Evolutionary conservation across 2,329 filamentous ascomycete genomes (phyloP), one percentile per base, ranked within the genome.

Genomic region (Cyphellophora europaea): DNA sequence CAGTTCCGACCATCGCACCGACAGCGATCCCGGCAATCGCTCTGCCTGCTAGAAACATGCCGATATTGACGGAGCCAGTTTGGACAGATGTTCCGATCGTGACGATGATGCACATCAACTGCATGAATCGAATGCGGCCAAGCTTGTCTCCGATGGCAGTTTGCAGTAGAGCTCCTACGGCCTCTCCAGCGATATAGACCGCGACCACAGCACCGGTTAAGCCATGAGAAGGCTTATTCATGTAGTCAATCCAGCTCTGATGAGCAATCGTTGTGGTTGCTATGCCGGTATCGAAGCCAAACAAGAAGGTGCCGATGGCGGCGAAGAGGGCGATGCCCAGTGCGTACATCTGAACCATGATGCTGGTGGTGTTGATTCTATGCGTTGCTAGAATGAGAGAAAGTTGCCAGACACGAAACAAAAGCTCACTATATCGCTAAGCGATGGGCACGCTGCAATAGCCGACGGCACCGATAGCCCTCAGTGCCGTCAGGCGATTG

Each of bases 11-110:
- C 49, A 47, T 28, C 17, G 28, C 25, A 23, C 82, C 82, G 49
- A 87, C 81, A 67, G 82, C 82, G 38, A 85, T 58, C 55, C 82
- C 82, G 30, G 82, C 77, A 49, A 88, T 62, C 36, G 86, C 63
- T 69, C 82, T 82, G 56, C 82, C 82, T 37, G 73, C 71, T 14
- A 84, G 77, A 42, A 86, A 74, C 45, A 77, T 67, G 37, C 67
- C 73, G 10, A 82, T 63, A 27, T 67, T 56, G 25, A 50, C 51
- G 21, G 69, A 65, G 32, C 67, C 66, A 31, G 76, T 76, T 65
- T 87, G 80, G 27, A 87, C 65, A 40, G 76, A 56, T 16, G 77
- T 72, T 66, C 80, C 80, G 37, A 82, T 29, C 23, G 72, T 68
- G 68, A 85, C 93, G 61, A 88, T 70, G 6, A 57, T 5, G 53